Percentiles rank a stretch among this genome's conserved stretches.
Evolutionary conservation across 805 yeast species (phyloP).

Genomic region (Komagataella phaffii): DNA sequence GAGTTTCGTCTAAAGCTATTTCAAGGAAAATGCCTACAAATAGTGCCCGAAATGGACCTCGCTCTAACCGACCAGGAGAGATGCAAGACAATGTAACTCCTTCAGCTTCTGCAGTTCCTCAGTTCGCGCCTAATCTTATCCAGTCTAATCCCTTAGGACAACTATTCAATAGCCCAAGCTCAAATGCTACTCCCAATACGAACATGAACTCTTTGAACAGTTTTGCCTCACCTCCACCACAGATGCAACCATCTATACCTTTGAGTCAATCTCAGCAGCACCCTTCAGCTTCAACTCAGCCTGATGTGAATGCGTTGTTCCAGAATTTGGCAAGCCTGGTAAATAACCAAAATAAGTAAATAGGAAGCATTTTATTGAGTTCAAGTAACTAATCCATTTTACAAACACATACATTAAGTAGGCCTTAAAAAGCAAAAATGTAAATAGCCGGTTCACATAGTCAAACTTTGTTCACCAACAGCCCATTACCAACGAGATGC

Average conservation of each 20-base stretch:
- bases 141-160: conserved; percentile 6
- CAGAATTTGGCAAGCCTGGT: conserved; percentile 22
- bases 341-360: conserved; percentile 11
- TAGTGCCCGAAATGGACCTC: conserved; percentile 74
- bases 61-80: conserved; percentile 31
- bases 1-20: conserved; percentile 85
- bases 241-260: conserved; percentile 19
- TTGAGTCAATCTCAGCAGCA: conserved; percentile 16
- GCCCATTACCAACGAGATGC: not conserved
- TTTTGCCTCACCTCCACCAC: conserved; percentile 2
- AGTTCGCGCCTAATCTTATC: conserved; percentile 5
- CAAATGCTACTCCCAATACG: conserved; percentile 2
- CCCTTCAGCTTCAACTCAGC: conserved; percentile 6
- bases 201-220: conserved; percentile 5
- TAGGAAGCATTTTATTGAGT: not conserved
- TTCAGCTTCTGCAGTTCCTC: conserved; percentile 6
- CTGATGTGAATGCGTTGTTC: conserved; percentile 21
- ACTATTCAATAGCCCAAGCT: conserved; percentile 5
- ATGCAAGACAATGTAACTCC: not conserved
- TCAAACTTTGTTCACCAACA: not conserved
- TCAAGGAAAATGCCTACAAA: conserved; percentile 89
- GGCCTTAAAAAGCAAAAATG: not conserved
- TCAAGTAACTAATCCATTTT: no score
- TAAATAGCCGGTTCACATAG: not conserved
- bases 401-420: no score